Conservation (phyloP, 345 rosid genomes). For the Aquilaria sinensis region DNA sequence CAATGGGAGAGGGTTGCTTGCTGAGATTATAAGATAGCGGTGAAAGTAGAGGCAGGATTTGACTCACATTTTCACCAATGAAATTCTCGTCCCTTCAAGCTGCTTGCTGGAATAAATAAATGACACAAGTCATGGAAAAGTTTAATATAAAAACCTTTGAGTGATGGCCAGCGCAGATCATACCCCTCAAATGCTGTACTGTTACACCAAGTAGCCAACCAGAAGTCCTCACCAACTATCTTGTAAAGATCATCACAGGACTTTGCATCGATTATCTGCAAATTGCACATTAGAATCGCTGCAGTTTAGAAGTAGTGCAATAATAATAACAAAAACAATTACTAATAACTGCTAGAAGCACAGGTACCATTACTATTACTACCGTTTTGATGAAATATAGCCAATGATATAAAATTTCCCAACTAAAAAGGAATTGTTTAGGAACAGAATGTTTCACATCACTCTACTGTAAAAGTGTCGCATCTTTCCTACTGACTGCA, state of each 20-base stretch:
- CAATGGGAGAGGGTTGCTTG: no score
- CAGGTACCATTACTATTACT: no score
- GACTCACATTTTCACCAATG: slow-evolving; percentile 56
- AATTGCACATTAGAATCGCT: slow-evolving; percentile 4
- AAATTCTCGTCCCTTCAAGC: slow-evolving; percentile 94
- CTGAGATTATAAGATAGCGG: not conserved
- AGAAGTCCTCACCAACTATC: slow-evolving; percentile 88
- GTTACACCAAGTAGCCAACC: slow-evolving; percentile 94
- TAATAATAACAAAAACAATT: not conserved
- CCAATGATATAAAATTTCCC: no score
- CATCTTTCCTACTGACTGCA: no score
- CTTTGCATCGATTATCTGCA: slow-evolving; percentile 71
- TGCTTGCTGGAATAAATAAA: slow-evolving; percentile 61
- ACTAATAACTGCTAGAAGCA: no score
- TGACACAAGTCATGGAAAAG: slow-evolving; percentile 1
- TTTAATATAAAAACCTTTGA: slow-evolving; percentile 13
- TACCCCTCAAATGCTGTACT: slow-evolving; percentile 82
- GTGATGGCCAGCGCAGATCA: slow-evolving; percentile 11
- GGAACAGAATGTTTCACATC: no score
- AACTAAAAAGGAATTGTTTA: no score
- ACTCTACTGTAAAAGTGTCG: no score
- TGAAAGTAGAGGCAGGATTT: not conserved
- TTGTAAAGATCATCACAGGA: slow-evolving; percentile 76
- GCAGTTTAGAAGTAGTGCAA: not conserved
- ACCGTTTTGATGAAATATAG: no score